Percentiles rank a stretch among this genome's conserved stretches.
Evolutionary conservation across 108 stramenopile species (phyloP).

Genomic region (Cylindrotheca fusiformis): DNA sequence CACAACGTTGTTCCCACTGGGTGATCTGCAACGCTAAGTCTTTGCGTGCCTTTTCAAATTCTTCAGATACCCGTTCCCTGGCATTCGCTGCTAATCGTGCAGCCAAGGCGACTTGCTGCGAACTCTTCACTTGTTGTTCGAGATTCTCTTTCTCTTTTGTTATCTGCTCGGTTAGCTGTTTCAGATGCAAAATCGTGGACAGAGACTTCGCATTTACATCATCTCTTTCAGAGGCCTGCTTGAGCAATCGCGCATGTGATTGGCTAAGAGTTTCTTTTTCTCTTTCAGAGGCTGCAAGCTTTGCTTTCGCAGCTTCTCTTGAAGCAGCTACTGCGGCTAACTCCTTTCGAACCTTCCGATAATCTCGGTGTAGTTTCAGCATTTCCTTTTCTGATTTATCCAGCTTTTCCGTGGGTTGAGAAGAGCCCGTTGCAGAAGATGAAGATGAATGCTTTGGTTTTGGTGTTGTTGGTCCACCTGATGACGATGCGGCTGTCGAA

Average conservation of each 20-base stretch:
- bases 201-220: constrained; percentile 88
- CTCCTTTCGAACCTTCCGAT: constrained; percentile 65
- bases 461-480: constrained; percentile 9
- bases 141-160: constrained; percentile 64
- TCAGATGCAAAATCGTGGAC: constrained; percentile 81
- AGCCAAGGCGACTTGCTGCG: constrained; percentile 74
- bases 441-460: constrained; percentile 20
- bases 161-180: constrained; percentile 71
- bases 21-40: constrained; percentile 19
- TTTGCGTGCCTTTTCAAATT: constrained; percentile 60
- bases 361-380: constrained; percentile 68
- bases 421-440: constrained; percentile 5
- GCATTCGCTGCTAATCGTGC: constrained; percentile 83
- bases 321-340: constrained; percentile 61
- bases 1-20: constrained; percentile 46
- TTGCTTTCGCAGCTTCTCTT: constrained; percentile 72
- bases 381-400: constrained; percentile 15
- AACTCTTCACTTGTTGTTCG: constrained; percentile 70
- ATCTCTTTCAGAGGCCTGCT: constrained; percentile 83
- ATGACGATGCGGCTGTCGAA: constrained; percentile 16
- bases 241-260: constrained; percentile 68
- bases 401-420: constrained; percentile 14
- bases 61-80: constrained; percentile 73
- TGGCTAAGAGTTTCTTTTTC: constrained; percentile 65
- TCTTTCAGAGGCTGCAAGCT: constrained; percentile 73